Conservation (phyloP, 345 rosid species). For the Physaria fendleri region DNA sequence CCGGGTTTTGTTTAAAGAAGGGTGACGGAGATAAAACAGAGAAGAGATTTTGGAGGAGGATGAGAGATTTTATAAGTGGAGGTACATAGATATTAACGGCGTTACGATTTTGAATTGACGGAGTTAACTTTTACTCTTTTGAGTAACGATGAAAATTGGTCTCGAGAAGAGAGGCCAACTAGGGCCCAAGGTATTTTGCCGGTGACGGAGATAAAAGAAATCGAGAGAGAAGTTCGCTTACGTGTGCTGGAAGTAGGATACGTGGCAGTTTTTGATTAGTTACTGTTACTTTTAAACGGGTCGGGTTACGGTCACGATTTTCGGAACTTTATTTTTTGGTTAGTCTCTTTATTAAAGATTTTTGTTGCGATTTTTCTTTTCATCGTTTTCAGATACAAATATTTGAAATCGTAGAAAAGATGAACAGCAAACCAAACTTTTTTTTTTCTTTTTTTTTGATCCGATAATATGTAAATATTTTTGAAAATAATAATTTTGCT, state of each 20-base stretch:
- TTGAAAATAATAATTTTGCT: too few species aligned
- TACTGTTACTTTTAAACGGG: background rate
- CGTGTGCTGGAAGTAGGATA: conserved; percentile 25
- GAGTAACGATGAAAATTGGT: conserved; percentile 28
- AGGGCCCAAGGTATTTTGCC: conserved; percentile 32
- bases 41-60: background rate
- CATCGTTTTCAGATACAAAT: too few species aligned
- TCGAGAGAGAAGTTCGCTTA: background rate
- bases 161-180: conserved; percentile 30
- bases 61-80: conserved; percentile 17
- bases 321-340: too few species aligned
- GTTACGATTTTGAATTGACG: conserved; percentile 28
- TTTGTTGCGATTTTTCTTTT: too few species aligned
- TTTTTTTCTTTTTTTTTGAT: too few species aligned
- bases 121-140: conserved; percentile 8
- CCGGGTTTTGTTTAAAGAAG: background rate
- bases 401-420: too few species aligned
- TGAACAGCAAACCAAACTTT: too few species aligned
- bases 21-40: conserved; percentile 12
- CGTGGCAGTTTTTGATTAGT: conserved; percentile 8
- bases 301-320: conserved; percentile 19
- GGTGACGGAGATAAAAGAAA: conserved; percentile 26
- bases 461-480: too few species aligned
- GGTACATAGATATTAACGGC: background rate
- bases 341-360: too few species aligned